Conservation (phyloP, 352 stramenopile species). For the Phytophthora cajani region DNA sequence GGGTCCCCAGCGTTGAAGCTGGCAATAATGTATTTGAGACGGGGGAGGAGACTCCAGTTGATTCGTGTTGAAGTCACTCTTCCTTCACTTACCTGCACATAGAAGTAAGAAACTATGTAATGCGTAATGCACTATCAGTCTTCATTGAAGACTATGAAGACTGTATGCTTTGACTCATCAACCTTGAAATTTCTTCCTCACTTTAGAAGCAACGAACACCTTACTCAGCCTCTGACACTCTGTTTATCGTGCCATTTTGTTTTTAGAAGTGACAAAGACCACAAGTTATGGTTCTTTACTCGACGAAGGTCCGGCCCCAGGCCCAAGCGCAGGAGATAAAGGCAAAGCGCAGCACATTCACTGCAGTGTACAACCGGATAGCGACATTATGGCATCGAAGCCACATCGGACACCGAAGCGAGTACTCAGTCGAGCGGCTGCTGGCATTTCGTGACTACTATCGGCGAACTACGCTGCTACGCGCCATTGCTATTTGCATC, state of each 20-base stretch:
- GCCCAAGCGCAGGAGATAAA: neutral
- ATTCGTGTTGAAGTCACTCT: neutral
- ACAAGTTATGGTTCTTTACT: neutral
- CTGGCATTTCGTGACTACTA: neutral
- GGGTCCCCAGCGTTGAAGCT: conserved; percentile 12
- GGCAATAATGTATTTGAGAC: neutral
- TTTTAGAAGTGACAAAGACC: neutral
- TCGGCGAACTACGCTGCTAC: neutral
- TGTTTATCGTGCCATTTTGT: neutral
- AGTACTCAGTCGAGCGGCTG: neutral
- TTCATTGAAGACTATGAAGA: neutral
- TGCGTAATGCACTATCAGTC: neutral
- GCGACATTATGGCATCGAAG: neutral
- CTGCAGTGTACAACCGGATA: neutral
- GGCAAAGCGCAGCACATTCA: neutral
- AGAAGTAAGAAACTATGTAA: neutral
- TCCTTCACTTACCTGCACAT: neutral
- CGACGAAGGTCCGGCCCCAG: neutral
- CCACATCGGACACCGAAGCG: neutral
- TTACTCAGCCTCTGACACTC: too few species aligned
- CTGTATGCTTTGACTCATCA: too few species aligned
- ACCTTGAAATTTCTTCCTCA: too few species aligned
- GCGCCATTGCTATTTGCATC: neutral
- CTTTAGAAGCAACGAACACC: too few species aligned
- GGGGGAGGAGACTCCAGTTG: neutral